Percentiles rank a stretch among this genome's conserved stretches.
Evolutionary conservation across 2,329 filamentous ascomycete genomes (phyloP).

Genomic region (Thermochaetoides dissita): DNA sequence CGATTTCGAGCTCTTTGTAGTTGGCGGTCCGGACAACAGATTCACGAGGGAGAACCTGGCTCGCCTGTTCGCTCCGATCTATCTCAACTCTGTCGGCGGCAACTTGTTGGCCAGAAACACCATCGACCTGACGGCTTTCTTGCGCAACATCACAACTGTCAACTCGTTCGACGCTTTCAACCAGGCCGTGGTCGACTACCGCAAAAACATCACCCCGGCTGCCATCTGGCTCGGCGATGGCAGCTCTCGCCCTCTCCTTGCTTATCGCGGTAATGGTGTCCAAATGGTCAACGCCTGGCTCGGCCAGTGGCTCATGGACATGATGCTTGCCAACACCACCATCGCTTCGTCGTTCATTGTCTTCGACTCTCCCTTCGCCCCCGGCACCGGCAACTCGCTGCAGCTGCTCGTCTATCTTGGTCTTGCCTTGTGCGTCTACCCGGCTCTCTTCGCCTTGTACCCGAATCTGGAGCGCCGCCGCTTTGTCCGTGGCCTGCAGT

Average conservation of each 20-base stretch:
- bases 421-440: constrained; percentile 62
- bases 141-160: constrained; percentile 35
- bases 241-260: constrained; percentile 47
- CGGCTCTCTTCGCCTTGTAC: constrained; percentile 79
- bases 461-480: constrained; percentile 69
- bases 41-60: constrained; percentile 21
- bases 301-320: constrained; percentile 51
- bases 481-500: constrained; percentile 73
- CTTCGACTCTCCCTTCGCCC: constrained; percentile 62
- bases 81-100: constrained; percentile 8
- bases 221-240: constrained; percentile 62
- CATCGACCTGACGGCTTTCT: constrained; percentile 14
- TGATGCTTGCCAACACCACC: constrained; percentile 50
- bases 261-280: constrained; percentile 53
- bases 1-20: constrained; percentile 23
- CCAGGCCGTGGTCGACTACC: constrained; percentile 45
- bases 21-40: constrained; percentile 31
- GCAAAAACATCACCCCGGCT: constrained; percentile 58
- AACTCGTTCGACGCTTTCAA: constrained; percentile 57
- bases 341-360: constrained; percentile 59
- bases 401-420: constrained; percentile 73
- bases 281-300: constrained; percentile 43
- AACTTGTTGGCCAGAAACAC: constrained; percentile 11
- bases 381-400: constrained; percentile 55
- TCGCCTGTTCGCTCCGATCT: constrained; percentile 28